Evolutionary conservation across 805 yeast genomes (phyloP).

Genomic region (Nakazawaea molendinolei): DNA sequence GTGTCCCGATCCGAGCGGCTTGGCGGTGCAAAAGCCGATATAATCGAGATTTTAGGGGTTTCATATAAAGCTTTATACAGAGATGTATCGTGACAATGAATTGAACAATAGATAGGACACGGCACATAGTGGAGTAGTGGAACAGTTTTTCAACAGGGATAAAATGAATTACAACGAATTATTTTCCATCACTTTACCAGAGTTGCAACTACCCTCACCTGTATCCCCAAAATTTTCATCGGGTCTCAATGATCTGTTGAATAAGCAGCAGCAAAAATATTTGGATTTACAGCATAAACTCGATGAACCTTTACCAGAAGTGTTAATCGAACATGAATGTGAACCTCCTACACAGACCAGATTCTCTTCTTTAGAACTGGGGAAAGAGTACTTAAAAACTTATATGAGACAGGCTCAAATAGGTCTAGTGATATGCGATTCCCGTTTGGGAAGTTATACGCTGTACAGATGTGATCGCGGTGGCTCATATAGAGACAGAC

Average conservation of each 20-base stretch:
- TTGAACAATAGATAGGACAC: no score
- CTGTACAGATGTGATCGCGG: constrained; percentile 11
- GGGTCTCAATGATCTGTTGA: constrained; percentile 20
- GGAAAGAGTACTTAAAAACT: constrained; percentile 7
- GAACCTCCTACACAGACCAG: constrained; percentile 3
- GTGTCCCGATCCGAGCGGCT: no score
- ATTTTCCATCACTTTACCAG: no score
- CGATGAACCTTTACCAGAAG: neutral
- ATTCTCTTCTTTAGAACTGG: constrained; percentile 6
- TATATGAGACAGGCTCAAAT: constrained; percentile 7
- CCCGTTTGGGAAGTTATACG: constrained; percentile 7
- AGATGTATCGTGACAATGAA: no score
- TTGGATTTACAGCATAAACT: neutral
- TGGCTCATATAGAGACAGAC: constrained; percentile 10
- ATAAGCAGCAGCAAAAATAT: constrained; percentile 5
- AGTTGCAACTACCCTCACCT: no score
- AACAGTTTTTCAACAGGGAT: no score
- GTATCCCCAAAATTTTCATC: no score
- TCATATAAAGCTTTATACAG: no score
- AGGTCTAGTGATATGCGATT: constrained; percentile 12
- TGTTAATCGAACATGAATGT: neutral
- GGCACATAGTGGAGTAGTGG: no score
- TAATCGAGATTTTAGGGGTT: no score
- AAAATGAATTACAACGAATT: no score
- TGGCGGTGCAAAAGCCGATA: no score